Percentiles rank a stretch among this genome's conserved stretches.
These are phyloP conservation scores for Cystobasidium tubakii DNA, from an alignment of 768 basidiomycete species.

Conservation along the genomic window DNA sequence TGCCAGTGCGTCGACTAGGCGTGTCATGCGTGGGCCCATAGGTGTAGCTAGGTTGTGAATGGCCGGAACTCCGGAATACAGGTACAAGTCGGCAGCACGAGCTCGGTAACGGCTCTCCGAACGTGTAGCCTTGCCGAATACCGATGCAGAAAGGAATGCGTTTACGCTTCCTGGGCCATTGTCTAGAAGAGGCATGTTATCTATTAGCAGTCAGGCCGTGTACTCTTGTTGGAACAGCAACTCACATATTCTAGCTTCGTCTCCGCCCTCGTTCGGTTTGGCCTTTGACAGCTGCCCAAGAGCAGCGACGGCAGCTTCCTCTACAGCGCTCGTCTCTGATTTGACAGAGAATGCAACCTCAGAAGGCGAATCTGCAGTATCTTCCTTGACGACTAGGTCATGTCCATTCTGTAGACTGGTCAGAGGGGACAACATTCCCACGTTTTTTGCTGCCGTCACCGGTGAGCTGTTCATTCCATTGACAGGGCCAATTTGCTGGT, in stretches of 20 bases:
- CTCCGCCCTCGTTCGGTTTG: slow-evolving; percentile 25
- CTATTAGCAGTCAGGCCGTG: not conserved
- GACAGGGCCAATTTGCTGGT: not conserved
- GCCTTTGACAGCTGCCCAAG: slow-evolving; percentile 19
- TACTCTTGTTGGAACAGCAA: too few relatives aligned
- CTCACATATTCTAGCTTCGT: slow-evolving; percentile 24
- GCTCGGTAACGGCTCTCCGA: slow-evolving; percentile 1
- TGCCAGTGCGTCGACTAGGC: slow-evolving; percentile 19
- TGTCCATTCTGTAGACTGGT: not conserved
- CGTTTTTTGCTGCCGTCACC: not conserved
- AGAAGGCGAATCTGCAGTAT: slow-evolving; percentile 17
- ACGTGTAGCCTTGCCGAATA: not conserved
- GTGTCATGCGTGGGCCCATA: not conserved
- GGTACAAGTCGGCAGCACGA: slow-evolving; percentile 12
- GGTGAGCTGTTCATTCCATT: not conserved
- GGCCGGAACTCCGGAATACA: not conserved
- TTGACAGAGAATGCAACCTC: not conserved
- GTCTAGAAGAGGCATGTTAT: not conserved
- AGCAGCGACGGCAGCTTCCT: slow-evolving; percentile 30
- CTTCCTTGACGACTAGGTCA: not conserved
- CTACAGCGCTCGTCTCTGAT: slow-evolving; percentile 21
- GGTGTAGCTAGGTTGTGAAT: slow-evolving; percentile 3
- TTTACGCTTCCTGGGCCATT: slow-evolving; percentile 24
- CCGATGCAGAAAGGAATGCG: slow-evolving; percentile 8
- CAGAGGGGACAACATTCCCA: too few relatives aligned